A percentile compares a stretch with the other conserved stretches of the same genome.
Evolutionary conservation across 2,329 filamentous ascomycete genomes (phyloP).

Genomic region (Scolecobasidium constrictum): DNA sequence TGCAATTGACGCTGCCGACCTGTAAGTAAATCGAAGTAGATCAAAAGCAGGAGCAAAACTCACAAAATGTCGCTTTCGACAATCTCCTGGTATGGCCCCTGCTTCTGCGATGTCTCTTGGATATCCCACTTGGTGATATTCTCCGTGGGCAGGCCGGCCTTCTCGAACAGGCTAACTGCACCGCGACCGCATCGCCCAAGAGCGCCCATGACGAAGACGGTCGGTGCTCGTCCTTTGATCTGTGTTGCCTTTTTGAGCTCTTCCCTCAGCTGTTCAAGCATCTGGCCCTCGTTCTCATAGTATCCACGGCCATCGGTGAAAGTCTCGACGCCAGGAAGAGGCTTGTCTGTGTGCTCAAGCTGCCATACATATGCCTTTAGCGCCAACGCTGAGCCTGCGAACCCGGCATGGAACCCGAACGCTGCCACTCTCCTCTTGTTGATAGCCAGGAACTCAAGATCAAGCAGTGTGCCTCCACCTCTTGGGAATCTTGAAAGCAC

Average conservation of each 20-base stretch:
- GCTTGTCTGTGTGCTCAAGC: constrained; percentile 55
- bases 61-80: constrained; percentile 45
- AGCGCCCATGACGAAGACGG: constrained; percentile 73
- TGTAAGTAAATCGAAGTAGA: too few species aligned
- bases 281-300: constrained; percentile 63
- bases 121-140: constrained; percentile 70
- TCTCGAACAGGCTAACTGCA: constrained; percentile 67
- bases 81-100: constrained; percentile 49
- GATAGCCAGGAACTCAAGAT: constrained; percentile 75
- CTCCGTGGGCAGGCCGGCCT: constrained; percentile 59
- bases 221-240: constrained; percentile 55
- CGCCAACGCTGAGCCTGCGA: constrained; percentile 40
- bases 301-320: constrained; percentile 36
- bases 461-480: constrained; percentile 66
- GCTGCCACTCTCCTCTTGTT: constrained; percentile 60
- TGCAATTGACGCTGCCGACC: constrained; percentile 61
- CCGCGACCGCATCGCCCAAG: constrained; percentile 68
- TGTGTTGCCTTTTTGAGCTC: constrained; percentile 55
- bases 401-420: constrained; percentile 37
- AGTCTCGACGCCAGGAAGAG: constrained; percentile 53
- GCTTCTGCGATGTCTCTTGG: constrained; percentile 60
- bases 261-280: constrained; percentile 65
- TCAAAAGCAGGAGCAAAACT: too few species aligned
- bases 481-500: constrained; percentile 70
- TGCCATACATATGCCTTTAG: constrained; percentile 79